Evolutionary conservation across 495 filamentous ascomycete species (phyloP).

Genomic region (Baudoinia panamericana): DNA sequence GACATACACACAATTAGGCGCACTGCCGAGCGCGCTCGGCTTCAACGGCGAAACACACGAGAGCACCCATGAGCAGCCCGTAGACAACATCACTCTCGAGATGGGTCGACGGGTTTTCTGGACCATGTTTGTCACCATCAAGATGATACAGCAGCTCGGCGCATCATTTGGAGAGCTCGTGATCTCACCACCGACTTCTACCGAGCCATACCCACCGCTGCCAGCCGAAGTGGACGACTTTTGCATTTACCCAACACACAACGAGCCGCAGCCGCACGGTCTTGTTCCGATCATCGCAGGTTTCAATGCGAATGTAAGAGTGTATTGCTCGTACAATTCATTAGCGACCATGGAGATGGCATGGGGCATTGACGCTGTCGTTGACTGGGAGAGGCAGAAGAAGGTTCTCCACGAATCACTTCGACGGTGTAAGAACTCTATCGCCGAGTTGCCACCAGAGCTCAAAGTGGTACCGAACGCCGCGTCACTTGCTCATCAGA

Average conservation of each 20-base stretch:
- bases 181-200: constrained; percentile 57
- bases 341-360: constrained; percentile 58
- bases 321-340: constrained; percentile 57
- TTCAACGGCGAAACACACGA: constrained; percentile 26
- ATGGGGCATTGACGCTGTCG: constrained; percentile 54
- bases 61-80: constrained; percentile 23
- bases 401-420: constrained; percentile 37
- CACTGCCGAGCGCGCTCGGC: constrained; percentile 4
- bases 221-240: constrained; percentile 70
- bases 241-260: constrained; percentile 50
- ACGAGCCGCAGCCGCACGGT: constrained; percentile 49
- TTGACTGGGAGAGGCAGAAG: constrained; percentile 62
- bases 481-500: constrained; percentile 1
- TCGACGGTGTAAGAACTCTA: constrained; percentile 14
- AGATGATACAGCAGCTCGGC: constrained; percentile 57
- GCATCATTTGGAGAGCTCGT: constrained; percentile 48
- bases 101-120: constrained; percentile 70
- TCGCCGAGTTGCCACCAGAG: constrained; percentile 11
- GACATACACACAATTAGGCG: constrained; percentile 5
- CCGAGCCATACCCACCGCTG: constrained; percentile 65
- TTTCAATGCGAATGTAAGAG: constrained; percentile 62
- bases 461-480: constrained; percentile 9
- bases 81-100: constrained; percentile 63
- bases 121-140: constrained; percentile 54
- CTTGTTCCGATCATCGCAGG: constrained; percentile 52